These are phyloP conservation scores for Hyphodiscus sp. DNA, from an alignment of 2,329 filamentous ascomycete genomes.

Conservation along the genomic window DNA sequence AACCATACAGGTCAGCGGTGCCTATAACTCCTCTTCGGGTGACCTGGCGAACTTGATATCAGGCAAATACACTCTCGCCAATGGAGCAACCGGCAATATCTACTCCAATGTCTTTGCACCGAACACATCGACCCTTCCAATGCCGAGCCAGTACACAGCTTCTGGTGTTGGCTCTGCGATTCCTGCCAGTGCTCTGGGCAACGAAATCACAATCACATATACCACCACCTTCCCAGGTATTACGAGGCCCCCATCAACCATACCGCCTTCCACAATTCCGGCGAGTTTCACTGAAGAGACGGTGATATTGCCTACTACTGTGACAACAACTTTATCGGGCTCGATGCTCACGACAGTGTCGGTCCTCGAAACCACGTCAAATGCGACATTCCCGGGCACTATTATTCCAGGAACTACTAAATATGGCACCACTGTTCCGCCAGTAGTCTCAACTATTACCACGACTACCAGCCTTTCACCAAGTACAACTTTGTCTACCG, in stretches of 20 bases:
- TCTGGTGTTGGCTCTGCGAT: conserved; percentile 40
- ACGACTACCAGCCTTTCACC: conserved; percentile 3
- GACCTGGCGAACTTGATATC: conserved; percentile 37
- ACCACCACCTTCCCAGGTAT: conserved; percentile 17
- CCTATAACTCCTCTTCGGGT: conserved; percentile 34
- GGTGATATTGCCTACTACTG: not conserved
- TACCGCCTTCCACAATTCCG: conserved; percentile 7
- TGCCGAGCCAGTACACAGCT: conserved; percentile 40
- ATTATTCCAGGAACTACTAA: not conserved
- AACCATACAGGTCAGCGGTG: conserved; percentile 25
- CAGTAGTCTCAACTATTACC: conserved; percentile 3
- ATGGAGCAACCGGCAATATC: conserved; percentile 37
- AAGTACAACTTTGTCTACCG: not conserved
- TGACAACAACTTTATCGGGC: not conserved
- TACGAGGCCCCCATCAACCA: conserved; percentile 19
- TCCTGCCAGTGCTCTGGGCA: conserved; percentile 37
- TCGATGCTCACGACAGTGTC: not conserved
- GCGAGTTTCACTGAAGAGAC: not conserved
- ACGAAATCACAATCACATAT: conserved; percentile 29
- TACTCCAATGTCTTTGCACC: conserved; percentile 34
- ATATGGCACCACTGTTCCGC: conserved; percentile 4
- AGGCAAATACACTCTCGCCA: conserved; percentile 36
- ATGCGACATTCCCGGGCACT: not conserved
- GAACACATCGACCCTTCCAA: conserved; percentile 36
- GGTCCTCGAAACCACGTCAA: not conserved